Evolutionary conservation across 1,284 basidiomycete genomes (phyloP).

Genomic region (Earliella scabrosa): DNA sequence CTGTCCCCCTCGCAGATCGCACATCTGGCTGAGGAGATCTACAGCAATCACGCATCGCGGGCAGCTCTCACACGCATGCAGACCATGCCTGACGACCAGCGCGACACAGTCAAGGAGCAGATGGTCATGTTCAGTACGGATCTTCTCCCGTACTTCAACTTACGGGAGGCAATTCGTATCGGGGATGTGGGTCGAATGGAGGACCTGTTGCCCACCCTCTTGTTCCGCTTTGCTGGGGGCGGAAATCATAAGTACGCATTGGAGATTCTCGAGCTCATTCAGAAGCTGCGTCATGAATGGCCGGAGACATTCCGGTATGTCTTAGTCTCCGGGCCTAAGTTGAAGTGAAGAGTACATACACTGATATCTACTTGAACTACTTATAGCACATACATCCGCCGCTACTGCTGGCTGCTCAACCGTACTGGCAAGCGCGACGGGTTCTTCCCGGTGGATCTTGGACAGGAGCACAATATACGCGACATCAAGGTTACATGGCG

Average conservation of each 20-base stretch:
- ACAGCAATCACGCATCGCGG: constrained; percentile 29
- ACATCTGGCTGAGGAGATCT: constrained; percentile 16
- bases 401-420: constrained; percentile 43
- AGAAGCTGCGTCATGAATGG: constrained; percentile 40
- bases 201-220: constrained; percentile 32
- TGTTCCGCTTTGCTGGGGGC: constrained; percentile 37
- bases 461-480: constrained; percentile 26
- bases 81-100: constrained; percentile 19
- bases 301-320: constrained; percentile 32
- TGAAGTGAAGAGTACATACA: too few relatives aligned
- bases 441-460: constrained; percentile 21
- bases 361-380: neutral
- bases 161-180: constrained; percentile 36
- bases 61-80: constrained; percentile 21
- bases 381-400: constrained; percentile 31
- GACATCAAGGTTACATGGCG: too few relatives aligned
- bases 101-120: constrained; percentile 28
- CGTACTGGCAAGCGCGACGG: constrained; percentile 27
- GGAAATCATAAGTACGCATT: constrained; percentile 36
- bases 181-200: constrained; percentile 45
- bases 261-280: constrained; percentile 41
- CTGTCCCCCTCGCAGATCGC: constrained; percentile 13
- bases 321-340: neutral
- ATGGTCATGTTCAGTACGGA: constrained; percentile 39
- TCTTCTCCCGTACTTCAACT: constrained; percentile 38